These are phyloP conservation scores for Lumnitzera racemosa DNA, from an alignment of 345 rosid species.

Conservation along the genomic window DNA sequence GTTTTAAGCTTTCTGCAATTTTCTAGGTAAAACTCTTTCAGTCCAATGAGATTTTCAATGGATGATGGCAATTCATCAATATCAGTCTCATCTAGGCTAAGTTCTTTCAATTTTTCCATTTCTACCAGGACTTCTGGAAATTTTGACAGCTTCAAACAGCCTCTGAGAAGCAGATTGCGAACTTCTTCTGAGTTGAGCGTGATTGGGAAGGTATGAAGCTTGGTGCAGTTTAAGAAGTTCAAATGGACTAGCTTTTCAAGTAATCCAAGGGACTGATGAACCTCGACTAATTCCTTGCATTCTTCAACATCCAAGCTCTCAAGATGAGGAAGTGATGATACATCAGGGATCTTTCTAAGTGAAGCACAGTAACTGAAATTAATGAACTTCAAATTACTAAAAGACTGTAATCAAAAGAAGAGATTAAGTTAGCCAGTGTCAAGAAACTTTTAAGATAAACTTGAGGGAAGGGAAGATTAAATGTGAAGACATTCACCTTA, in stretches of 20 bases:
- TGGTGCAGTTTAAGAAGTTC: constrained; percentile 5
- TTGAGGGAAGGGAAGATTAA: too few relatives aligned
- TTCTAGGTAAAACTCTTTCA: neutral
- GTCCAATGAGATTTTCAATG: neutral
- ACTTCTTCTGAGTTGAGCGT: constrained; percentile 2
- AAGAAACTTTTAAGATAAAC: too few relatives aligned
- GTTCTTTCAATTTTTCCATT: neutral
- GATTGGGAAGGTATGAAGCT: constrained; percentile 8
- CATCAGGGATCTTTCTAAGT: constrained; percentile 1
- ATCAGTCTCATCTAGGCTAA: neutral
- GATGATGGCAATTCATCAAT: constrained; percentile 4
- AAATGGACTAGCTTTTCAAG: neutral
- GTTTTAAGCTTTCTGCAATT: neutral
- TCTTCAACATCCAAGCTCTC: constrained; percentile 6
- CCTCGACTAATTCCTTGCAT: constrained; percentile 6
- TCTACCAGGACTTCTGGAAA: constrained; percentile 6
- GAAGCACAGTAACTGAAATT: neutral
- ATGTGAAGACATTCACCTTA: neutral
- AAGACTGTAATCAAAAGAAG: neutral
- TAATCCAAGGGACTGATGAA: constrained; percentile 9
- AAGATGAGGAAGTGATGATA: constrained; percentile 1
- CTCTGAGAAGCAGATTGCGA: neutral
- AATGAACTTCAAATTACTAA: neutral
- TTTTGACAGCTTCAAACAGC: constrained; percentile 10
- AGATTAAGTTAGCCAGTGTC: too few relatives aligned